Evolutionary conservation across 768 basidiomycete genomes (phyloP), one percentile per base, ranked within the genome.

Genomic region (Punctularia strigosozonata): DNA sequence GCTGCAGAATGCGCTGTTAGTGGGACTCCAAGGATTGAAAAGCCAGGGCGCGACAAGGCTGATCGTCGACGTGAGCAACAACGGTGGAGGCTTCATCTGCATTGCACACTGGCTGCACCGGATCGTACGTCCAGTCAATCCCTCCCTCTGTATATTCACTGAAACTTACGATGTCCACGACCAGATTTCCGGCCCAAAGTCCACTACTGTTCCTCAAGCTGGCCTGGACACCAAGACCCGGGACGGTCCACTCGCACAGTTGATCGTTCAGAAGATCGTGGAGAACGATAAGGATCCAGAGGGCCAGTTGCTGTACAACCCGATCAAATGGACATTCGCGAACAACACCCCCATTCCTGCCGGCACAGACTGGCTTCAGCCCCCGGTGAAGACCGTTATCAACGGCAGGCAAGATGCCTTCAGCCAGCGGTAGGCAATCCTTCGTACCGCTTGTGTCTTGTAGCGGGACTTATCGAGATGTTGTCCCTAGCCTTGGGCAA

Each of bases 61-160:
- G 26, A 64, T 80, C 34, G 70, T 78, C 20, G 75, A 78, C 57
- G 68, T 77, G 46, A 47, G 50, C 5, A 57, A 59, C 43, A 61
- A 61, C 41, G 58, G 57, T 28, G 59, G 59, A 28, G 59, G 72
- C 12, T 77, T 66, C 56, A 73, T 77, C 42, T 77, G 75, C 51
- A 62, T 72, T 30, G 73, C 75, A 8, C 38, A 65, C 61, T 64
- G 56, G 56, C 56, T 66, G 8, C 63, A 64, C 40, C 59, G 64
- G 21, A 64, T 64, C 42, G 59, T 60, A 22, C 26, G 57, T 46
- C 19, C 14, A 23, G n/a, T n/a, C 34, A 15, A 40, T 13, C 25
- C 36, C 25, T 20, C 30, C 4, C 5, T 4, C 6, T 24, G 14
- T 28, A 42, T 4, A 18, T 14, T 36, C 14, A 20, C 19, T 15